Evolutionary conservation across 2,329 filamentous ascomycete species (phyloP).

Genomic region (Colletotrichum camelliae): DNA sequence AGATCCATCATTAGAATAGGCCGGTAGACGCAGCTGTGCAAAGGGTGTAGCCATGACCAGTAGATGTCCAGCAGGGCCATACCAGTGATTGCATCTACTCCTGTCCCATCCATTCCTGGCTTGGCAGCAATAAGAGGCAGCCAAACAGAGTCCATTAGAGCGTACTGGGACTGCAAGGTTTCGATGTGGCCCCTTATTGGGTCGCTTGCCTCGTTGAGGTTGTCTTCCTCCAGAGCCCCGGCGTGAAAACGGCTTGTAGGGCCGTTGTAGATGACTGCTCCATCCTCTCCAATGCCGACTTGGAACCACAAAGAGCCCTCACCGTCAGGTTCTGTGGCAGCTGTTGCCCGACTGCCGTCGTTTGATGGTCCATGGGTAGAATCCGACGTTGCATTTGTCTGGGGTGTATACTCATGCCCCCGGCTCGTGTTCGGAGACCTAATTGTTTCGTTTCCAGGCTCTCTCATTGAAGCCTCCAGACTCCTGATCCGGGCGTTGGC

Average conservation of each 20-base stretch:
- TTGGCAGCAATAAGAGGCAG: slow-evolving; percentile 13
- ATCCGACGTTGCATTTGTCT: not conserved
- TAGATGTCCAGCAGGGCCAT: slow-evolving; percentile 26
- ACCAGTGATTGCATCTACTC: slow-evolving; percentile 14
- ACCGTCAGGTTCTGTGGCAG: not conserved
- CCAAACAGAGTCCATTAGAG: slow-evolving; percentile 21
- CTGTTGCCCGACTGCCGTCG: not conserved
- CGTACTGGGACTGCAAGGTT: slow-evolving; percentile 11
- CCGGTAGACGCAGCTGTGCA: slow-evolving; percentile 25
- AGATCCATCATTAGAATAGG: slow-evolving; percentile 25
- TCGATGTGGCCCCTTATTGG: not conserved
- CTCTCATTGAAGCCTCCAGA: not conserved
- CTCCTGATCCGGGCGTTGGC: slow-evolving; percentile 9
- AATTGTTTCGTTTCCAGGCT: not conserved
- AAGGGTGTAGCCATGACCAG: slow-evolving; percentile 27
- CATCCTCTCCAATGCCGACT: slow-evolving; percentile 26
- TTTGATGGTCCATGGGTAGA: not conserved
- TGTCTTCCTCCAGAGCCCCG: not conserved
- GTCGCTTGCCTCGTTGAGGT: not conserved
- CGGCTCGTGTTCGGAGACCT: not conserved
- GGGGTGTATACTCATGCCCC: not conserved
- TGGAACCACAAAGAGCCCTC: slow-evolving; percentile 24
- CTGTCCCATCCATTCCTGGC: slow-evolving; percentile 18
- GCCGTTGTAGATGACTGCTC: slow-evolving; percentile 26
- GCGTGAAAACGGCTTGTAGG: slow-evolving; percentile 28